Evolutionary conservation across 2,329 filamentous ascomycete species (phyloP), one percentile per base, ranked within the genome.

Genomic region (Xylaria sp.): DNA sequence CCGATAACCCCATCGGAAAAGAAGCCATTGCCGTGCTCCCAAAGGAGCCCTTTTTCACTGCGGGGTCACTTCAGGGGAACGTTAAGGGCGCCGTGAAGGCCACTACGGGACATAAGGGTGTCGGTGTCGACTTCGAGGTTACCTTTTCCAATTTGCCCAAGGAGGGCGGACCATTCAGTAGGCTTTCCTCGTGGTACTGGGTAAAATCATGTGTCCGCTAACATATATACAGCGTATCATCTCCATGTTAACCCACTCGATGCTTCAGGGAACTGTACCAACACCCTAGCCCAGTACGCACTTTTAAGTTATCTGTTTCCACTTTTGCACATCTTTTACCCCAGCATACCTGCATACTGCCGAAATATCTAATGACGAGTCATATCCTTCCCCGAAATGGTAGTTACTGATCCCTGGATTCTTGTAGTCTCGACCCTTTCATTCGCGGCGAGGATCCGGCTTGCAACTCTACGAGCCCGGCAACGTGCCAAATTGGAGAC

Each of bases 401-500:
- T 58, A 55, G 39, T 63, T 41, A 20, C 62, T 69, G 54, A 69
- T 25, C 39, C 10, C 20, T 62, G 23, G 20, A 58, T 54, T 44
- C 20, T 50, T 23, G 12, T 65, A 69, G 66, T 76, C 86, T 94
- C 13, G 91, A 94, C 76, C 92, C 92, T 20, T 92, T 86, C 78
- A 78, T 84, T 59, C 90, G 91, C 60, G 89, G 88, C 71, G 88
- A 93, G 76, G 80, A 80, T 1, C 83, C 89, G 4, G 75, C 85
- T 5, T 95, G 92, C 81, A 84, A 93, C 76, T 46, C 81, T 12
- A 74, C 78, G 10, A 77, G 82, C 7, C 90, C 90, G 8, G 80
- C 87, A 70, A 89, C 88, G 10, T 96, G 92, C 82, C 89, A 95
- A 81, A 88, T 92, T 12, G 92, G 93, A 72, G 92, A 95, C 78